Percentiles rank a stretch among this genome's conserved stretches.
These are phyloP conservation scores for Geopyxis carbonaria DNA, from an alignment of 495 filamentous ascomycete species.

Conservation along the genomic window DNA sequence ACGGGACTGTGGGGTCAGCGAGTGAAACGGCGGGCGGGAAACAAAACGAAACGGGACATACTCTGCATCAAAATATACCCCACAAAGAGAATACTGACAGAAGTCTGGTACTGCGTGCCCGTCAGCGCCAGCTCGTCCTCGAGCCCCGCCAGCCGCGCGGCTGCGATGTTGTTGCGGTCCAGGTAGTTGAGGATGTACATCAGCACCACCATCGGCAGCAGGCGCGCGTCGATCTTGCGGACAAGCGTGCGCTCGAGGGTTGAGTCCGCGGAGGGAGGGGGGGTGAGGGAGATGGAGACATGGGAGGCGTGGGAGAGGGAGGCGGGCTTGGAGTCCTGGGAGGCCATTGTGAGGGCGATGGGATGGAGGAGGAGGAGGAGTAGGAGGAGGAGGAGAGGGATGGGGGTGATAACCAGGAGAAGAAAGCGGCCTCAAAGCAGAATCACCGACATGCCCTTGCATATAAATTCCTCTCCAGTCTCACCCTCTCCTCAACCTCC, in stretches of 20 bases:
- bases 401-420: no score
- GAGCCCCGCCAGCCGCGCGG: conserved; percentile 33
- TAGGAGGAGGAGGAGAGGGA: no score
- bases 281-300: no score
- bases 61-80: conserved; percentile 37
- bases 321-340: no score
- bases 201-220: conserved; percentile 23
- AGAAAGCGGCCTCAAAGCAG: no score
- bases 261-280: no score
- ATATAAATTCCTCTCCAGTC: no score
- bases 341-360: no score
- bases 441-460: no score
- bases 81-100: conserved; percentile 35
- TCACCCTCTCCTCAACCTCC: no score
- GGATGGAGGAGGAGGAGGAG: no score
- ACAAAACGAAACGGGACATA: conserved; percentile 4
- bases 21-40: neutral
- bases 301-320: no score
- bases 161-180: conserved; percentile 46
- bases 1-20: conserved; percentile 34
- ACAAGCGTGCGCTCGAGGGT: conserved; percentile 12
- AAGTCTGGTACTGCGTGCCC: conserved; percentile 33
- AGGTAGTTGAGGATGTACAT: conserved; percentile 69
- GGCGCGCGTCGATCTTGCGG: conserved; percentile 17
- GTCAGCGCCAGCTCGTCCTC: conserved; percentile 33